A percentile compares a stretch with the other conserved stretches of the same genome.
Conservation (phyloP, 2,329 filamentous ascomycete genomes). For the Colletotrichum cuscutae region DNA sequence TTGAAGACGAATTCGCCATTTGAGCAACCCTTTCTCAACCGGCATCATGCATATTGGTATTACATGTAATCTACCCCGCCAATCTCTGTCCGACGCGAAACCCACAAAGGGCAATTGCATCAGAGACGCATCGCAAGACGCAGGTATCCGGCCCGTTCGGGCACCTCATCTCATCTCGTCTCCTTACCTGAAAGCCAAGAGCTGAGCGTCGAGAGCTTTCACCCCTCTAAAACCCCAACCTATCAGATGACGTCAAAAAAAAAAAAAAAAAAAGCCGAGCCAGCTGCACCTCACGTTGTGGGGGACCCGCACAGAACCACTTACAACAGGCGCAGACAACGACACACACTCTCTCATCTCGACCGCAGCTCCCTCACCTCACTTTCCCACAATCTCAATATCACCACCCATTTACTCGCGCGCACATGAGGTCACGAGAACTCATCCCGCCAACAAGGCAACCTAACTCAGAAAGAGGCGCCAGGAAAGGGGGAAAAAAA, state of each 20-base stretch:
- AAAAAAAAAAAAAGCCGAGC: background rate
- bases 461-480: too few species aligned
- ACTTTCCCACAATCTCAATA: background rate
- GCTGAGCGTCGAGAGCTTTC: background rate
- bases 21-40: too few species aligned
- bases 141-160: background rate
- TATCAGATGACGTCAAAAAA: slow-evolving; percentile 35
- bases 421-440: background rate
- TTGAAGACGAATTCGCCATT: too few species aligned
- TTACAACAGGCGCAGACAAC: slow-evolving; percentile 4
- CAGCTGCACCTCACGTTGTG: slow-evolving; percentile 13
- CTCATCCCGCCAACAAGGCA: background rate
- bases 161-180: background rate
- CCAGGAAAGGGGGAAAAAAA: too few species aligned
- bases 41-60: too few species aligned
- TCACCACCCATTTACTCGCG: background rate
- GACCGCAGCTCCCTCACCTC: background rate
- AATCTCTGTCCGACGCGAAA: background rate
- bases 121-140: background rate
- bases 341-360: slow-evolving; percentile 8
- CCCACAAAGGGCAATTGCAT: background rate
- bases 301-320: slow-evolving; percentile 3
- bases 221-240: background rate
- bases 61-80: too few species aligned
- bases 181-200: background rate